phyloP scores from a whole-genome alignment of 176 grass and related monocot species.

The Secale cereale region DNA sequence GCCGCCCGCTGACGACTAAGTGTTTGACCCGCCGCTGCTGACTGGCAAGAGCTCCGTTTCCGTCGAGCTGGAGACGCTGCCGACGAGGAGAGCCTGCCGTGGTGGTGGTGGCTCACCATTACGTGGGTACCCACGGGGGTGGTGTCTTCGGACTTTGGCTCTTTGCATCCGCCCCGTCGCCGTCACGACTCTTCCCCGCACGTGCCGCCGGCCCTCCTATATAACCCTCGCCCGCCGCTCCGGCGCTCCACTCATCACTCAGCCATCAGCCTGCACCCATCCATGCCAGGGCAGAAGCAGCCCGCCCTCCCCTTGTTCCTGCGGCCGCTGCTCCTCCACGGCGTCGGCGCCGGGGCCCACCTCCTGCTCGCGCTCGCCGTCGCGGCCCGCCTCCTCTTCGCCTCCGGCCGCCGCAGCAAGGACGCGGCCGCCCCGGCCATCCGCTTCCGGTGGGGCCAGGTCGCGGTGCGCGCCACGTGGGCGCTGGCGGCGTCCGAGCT shows the following conservation, averaged over 20 bases:
- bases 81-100: too few species aligned
- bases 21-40: too few species aligned
- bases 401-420: neutral
- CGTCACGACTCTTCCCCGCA: too few species aligned
- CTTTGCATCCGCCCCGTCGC: neutral
- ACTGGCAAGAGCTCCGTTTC: too few species aligned
- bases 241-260: conserved; percentile 12
- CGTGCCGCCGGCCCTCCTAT: too few species aligned
- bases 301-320: neutral
- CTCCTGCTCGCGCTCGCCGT: conserved; percentile 36
- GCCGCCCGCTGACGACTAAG: too few species aligned
- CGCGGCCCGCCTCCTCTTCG: neutral
- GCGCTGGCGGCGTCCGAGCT: conserved; percentile 24
- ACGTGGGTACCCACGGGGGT: too few species aligned
- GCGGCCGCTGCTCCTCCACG: conserved; percentile 18
- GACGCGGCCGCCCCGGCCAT: neutral
- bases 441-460: conserved; percentile 17
- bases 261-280: neutral
- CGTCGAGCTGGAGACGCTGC: too few species aligned
- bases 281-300: neutral
- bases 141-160: too few species aligned
- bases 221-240: neutral
- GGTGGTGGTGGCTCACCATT: too few species aligned
- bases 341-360: neutral
- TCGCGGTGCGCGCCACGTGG: conserved; percentile 32